Evolutionary conservation across 2,329 filamentous ascomycete genomes (phyloP), one percentile per base, ranked within the genome.

Genomic region (Sphaceloma murrayae): DNA sequence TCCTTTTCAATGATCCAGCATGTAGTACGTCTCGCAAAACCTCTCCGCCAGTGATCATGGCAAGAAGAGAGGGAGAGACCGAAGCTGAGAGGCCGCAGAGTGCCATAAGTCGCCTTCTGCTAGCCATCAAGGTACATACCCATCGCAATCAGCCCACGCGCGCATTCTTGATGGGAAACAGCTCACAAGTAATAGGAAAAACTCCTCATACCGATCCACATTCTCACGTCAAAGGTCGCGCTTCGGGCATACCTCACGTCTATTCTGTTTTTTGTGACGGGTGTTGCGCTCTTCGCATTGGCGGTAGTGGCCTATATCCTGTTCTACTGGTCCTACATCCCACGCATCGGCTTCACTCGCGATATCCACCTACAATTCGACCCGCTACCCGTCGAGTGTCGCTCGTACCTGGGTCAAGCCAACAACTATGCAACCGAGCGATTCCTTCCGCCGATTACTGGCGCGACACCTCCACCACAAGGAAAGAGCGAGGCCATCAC

Each of bases 311-410:
- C 78, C 24, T 85, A 84, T 57, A 66, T 68, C 26, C 62, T 79
- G 13, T 84, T 85, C 64, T 85, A 85, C 65, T 70, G 73, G 60
- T 72, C 70, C 49, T 83, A 78, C 62, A 74, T 85, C 16, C 81
- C 81, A 1, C 72, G 75, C 43, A 74, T 80, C 51, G 75, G 77
- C 45, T 69, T 83, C 48, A 65, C 72, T 49, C 68, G 73, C n/a
- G 66, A 70, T 4, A 67, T 84, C 5, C 75, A 83, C 62, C 63
- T 85, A 14, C 78, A 83, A 60, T 84, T 78, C 62, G 74, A 75
- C 65, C 72, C 67, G 7, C 5, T 45, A 24, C 42, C 42, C 8
- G 16, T 34, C 10, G 42, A 45, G 31, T 45, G 42, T 24, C 18
- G 42, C 9, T 24, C 42, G 2, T 34, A 45, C 21, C 42, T 45